Conservation (phyloP, 2,329 filamentous ascomycete species). For the Blumeria hordei region DNA sequence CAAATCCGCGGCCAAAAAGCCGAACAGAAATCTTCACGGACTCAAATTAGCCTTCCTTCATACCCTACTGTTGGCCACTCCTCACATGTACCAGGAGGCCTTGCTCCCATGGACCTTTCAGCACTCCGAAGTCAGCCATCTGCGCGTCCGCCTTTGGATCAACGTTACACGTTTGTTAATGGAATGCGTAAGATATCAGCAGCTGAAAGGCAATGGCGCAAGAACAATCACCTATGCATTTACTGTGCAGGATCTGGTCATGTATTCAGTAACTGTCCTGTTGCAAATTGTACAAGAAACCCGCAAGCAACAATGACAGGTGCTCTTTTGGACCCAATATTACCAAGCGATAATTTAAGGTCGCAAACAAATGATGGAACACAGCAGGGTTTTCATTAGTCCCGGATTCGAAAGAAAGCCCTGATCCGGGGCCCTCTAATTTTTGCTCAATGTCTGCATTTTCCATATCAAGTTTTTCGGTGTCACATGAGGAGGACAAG, state of each 20-base stretch:
- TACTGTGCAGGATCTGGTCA: no score
- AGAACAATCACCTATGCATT: no score
- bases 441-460: not conserved
- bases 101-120: not conserved
- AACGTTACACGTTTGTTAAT: not conserved
- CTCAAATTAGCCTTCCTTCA: not conserved
- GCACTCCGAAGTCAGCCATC: not conserved
- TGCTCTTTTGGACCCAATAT: not conserved
- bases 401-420: not conserved
- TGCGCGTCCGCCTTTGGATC: not conserved
- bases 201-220: not conserved
- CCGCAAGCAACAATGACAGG: no score
- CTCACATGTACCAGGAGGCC: not conserved
- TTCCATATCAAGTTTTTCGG: not conserved
- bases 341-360: not conserved
- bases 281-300: no score
- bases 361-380: not conserved
- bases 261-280: no score
- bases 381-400: not conserved
- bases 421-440: not conserved
- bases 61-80: not conserved
- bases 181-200: not conserved
- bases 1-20: not conserved
- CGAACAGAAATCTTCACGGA: not conserved
- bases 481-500: not conserved